These are phyloP conservation scores for Eimeria nieschulzi DNA, from an alignment of 169 alveolate genomes.

Conservation along the genomic window DNA sequence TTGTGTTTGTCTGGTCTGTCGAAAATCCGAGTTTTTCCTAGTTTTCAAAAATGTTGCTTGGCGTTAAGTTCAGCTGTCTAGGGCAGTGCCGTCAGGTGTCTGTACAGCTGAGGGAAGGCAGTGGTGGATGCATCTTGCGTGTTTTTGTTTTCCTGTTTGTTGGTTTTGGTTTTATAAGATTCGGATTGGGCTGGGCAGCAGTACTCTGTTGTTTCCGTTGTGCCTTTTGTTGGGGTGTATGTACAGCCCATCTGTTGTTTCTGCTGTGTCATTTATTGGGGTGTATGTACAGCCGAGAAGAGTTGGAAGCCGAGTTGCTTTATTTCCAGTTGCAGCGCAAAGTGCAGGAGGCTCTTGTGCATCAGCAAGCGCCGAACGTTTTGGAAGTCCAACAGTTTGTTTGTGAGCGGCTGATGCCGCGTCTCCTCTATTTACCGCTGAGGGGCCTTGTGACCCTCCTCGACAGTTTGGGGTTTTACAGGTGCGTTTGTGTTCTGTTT, in stretches of 20 bases:
- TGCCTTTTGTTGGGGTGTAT: neutral
- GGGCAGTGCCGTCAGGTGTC: no score
- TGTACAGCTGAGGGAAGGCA: no score
- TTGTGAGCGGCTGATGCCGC: constrained; percentile 19
- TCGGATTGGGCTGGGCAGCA: neutral
- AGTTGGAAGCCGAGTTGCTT: constrained; percentile 46
- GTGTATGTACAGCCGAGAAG: constrained; percentile 25
- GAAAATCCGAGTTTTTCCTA: no score
- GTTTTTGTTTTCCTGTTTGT: no score
- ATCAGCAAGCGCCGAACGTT: neutral
- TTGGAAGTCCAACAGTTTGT: constrained; percentile 22
- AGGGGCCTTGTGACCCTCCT: constrained; percentile 13
- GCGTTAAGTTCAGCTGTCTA: no score
- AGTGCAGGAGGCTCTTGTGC: neutral
- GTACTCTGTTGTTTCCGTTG: neutral
- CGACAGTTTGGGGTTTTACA: constrained; percentile 1
- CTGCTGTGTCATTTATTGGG: neutral
- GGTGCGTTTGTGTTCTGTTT: neutral
- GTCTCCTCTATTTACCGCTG: constrained; percentile 24
- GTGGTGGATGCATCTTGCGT: no score
- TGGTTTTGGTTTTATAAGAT: no score
- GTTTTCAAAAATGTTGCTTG: no score
- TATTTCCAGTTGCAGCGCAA: constrained; percentile 40
- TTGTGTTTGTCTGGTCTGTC: no score
- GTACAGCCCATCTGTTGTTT: no score